Evolutionary conservation across 2,329 filamentous ascomycete genomes (phyloP).

Genomic region (Fusarium sp.): DNA sequence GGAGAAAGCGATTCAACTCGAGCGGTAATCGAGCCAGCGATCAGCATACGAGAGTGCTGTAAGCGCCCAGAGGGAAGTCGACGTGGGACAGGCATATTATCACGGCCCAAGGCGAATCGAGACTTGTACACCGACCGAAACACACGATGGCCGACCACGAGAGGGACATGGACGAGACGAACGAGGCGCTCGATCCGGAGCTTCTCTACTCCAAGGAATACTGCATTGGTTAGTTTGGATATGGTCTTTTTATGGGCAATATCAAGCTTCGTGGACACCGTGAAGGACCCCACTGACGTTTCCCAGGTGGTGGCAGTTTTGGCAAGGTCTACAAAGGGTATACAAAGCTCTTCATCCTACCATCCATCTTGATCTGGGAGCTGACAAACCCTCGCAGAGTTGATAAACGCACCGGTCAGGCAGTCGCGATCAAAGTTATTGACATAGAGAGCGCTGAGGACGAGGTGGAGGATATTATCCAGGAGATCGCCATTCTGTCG

Average conservation of each 20-base stretch:
- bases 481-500: conserved; percentile 97
- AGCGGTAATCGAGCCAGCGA: not conserved
- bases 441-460: conserved; percentile 99
- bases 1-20: not conserved
- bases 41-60: not conserved
- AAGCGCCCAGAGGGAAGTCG: not conserved
- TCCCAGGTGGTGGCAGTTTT: conserved; percentile 90
- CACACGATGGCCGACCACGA: conserved; percentile 60
- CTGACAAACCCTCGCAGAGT: conserved; percentile 66
- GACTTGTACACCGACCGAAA: conserved; percentile 15
- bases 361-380: not conserved
- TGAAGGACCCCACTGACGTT: conserved; percentile 33
- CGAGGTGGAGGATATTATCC: conserved; percentile 99
- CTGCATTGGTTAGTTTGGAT: conserved; percentile 75
- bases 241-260: conserved; percentile 2
- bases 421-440: conserved; percentile 98
- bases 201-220: conserved; percentile 92
- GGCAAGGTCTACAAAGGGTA: conserved; percentile 99
- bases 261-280: not conserved
- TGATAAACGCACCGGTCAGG: conserved; percentile 90
- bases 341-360: conserved; percentile 3
- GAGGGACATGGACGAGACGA: conserved; percentile 57
- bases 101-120: conserved; percentile 8
- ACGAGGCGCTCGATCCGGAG: conserved; percentile 80
- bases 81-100: conserved; percentile 15